Percentiles rank a stretch among this genome's conserved stretches.
These are phyloP conservation scores for Davidsoniella virescens DNA, from an alignment of 2,329 filamentous ascomycete genomes.

Conservation along the genomic window DNA sequence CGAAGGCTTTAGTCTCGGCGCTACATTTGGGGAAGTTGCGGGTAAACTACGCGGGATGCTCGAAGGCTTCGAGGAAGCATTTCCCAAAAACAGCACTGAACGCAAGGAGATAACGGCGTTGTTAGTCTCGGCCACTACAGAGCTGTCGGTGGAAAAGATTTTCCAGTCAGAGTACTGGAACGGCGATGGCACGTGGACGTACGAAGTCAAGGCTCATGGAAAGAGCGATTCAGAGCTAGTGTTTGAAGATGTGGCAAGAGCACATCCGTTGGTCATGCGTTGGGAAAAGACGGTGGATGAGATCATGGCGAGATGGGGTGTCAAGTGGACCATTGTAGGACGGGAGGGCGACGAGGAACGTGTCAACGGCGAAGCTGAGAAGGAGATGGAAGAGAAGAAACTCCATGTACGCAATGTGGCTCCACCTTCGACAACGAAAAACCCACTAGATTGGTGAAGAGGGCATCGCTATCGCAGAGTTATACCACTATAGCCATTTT, in stretches of 20 bases:
- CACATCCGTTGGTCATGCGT: slow-evolving; percentile 49
- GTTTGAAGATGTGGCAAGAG: slow-evolving; percentile 45
- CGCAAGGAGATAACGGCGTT: slow-evolving; percentile 19
- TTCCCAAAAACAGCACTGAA: slow-evolving; percentile 19
- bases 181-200: slow-evolving; percentile 56
- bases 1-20: slow-evolving; percentile 73
- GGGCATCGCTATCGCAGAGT: background rate
- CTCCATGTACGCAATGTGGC: slow-evolving; percentile 16
- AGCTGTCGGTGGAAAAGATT: slow-evolving; percentile 44
- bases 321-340: slow-evolving; percentile 11
- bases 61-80: slow-evolving; percentile 48
- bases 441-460: slow-evolving; percentile 16
- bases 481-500: background rate
- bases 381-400: slow-evolving; percentile 25
- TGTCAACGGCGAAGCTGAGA: slow-evolving; percentile 17
- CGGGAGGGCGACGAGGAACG: slow-evolving; percentile 15
- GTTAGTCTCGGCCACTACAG: slow-evolving; percentile 34
- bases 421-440: slow-evolving; percentile 11
- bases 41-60: slow-evolving; percentile 64
- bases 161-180: slow-evolving; percentile 53
- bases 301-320: slow-evolving; percentile 8
- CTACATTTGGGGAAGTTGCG: slow-evolving; percentile 56
- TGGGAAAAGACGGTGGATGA: slow-evolving; percentile 25
- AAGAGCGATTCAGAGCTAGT: slow-evolving; percentile 25
- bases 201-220: slow-evolving; percentile 29